phyloP scores from a whole-genome alignment of 305 asterid genomes.

The Solanum hybrid region DNA sequence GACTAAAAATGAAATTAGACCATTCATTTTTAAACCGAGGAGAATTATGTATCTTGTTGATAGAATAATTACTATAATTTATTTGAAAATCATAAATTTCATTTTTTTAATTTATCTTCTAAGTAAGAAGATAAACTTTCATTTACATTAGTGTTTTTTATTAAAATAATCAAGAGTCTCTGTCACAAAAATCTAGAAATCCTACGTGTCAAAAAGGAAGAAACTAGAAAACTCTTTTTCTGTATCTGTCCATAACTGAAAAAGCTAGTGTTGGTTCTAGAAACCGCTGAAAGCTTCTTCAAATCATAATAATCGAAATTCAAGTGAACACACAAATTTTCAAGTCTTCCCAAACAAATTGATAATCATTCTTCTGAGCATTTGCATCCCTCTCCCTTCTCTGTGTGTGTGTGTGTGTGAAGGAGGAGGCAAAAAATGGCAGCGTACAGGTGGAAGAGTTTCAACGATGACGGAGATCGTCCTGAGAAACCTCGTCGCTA shows the following conservation, averaged over 20 bases:
- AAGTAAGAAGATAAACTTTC: neutral
- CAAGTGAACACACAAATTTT: neutral
- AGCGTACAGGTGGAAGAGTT: conserved; percentile 57
- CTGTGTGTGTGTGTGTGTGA: neutral
- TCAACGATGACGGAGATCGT: conserved; percentile 84
- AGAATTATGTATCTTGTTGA: too few relatives aligned
- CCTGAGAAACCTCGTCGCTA: conserved; percentile 82
- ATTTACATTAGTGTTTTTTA: neutral
- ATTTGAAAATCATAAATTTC: neutral
- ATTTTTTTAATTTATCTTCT: too few relatives aligned
- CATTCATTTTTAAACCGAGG: too few relatives aligned
- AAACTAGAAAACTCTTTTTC: neutral
- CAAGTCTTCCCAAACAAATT: neutral
- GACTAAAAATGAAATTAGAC: fast-evolving
- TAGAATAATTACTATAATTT: neutral
- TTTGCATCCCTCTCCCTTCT: neutral
- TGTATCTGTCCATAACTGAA: neutral
- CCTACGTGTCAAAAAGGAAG: neutral
- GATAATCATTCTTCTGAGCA: neutral
- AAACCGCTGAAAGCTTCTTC: conserved; percentile 39
- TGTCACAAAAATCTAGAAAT: neutral
- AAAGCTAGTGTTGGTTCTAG: conserved; percentile 24
- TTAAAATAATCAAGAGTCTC: neutral
- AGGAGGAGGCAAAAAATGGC: conserved; percentile 33
- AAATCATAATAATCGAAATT: neutral